Conservation (phyloP, 202 grass and related monocot species). For the Zizania palustris region DNA sequence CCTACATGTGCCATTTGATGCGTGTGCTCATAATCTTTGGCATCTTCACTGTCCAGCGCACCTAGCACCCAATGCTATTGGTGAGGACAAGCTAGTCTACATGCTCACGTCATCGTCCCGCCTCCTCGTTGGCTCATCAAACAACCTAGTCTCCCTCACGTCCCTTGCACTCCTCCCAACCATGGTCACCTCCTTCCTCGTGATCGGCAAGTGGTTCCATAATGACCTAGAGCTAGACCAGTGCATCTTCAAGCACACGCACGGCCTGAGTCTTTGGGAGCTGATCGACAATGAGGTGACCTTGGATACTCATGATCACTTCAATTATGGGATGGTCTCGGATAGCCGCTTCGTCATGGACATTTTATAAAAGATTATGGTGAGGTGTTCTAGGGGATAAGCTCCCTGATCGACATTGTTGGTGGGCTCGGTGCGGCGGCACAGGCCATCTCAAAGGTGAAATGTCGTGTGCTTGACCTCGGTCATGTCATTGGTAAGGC, state of each 20-base stretch:
- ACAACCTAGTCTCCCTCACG: neutral
- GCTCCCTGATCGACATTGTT: too few relatives aligned
- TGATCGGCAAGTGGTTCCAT: conserved; percentile 40
- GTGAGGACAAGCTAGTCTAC: conserved; percentile 7
- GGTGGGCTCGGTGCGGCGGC: too few relatives aligned
- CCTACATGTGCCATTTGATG: conserved; percentile 37
- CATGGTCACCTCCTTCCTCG: neutral
- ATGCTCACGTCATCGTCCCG: conserved; percentile 47
- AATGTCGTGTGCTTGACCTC: too few relatives aligned
- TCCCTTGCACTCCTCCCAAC: neutral
- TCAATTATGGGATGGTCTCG: too few relatives aligned
- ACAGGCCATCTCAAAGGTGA: too few relatives aligned
- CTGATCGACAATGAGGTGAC: neutral
- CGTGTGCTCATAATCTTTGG: conserved; percentile 2
- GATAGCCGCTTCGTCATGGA: too few relatives aligned
- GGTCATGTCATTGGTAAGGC: too few relatives aligned
- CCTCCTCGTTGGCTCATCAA: conserved; percentile 33
- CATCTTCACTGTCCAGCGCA: neutral
- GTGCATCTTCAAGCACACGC: conserved; percentile 7
- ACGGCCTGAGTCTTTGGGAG: neutral
- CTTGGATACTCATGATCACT: too few relatives aligned
- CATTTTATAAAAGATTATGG: too few relatives aligned
- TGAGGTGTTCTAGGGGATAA: too few relatives aligned
- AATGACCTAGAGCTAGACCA: neutral
- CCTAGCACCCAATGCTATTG: too few relatives aligned